phyloP scores from a whole-genome alignment of 352 stramenopile species.

The Globisporangium polare region DNA sequence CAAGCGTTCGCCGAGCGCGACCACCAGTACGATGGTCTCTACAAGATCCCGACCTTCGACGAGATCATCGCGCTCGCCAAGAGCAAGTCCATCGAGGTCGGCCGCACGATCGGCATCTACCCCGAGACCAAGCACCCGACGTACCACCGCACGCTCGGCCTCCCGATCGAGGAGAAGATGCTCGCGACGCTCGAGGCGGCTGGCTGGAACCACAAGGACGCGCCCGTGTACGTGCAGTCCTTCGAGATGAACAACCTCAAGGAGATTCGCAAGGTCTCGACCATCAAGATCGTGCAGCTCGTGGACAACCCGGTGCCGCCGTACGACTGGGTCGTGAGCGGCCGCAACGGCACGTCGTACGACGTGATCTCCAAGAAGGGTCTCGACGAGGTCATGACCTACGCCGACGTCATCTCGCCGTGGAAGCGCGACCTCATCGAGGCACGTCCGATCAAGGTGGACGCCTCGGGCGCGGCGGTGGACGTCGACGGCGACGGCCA shows the following conservation, averaged over 20 bases:
- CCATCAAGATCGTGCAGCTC: constrained; percentile 73
- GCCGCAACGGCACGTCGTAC: constrained; percentile 45
- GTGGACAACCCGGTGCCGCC: constrained; percentile 19
- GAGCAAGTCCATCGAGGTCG: constrained; percentile 51
- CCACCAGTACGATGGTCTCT: constrained; percentile 80
- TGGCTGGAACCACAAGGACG: constrained; percentile 63
- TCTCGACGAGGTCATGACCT: constrained; percentile 61
- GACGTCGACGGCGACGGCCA: constrained; percentile 65
- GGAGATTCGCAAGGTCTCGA: constrained; percentile 56
- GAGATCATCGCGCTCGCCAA: constrained; percentile 85
- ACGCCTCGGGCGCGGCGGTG: constrained; percentile 32
- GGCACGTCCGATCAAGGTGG: constrained; percentile 36
- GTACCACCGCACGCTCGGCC: constrained; percentile 58
- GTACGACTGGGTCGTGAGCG: constrained; percentile 67
- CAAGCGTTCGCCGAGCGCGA: constrained; percentile 78
- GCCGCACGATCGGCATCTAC: constrained; percentile 80
- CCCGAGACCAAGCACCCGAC: constrained; percentile 86
- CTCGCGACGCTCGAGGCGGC: constrained; percentile 61
- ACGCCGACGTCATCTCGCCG: constrained; percentile 66
- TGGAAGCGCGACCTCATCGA: constrained; percentile 84
- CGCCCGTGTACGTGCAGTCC: constrained; percentile 69
- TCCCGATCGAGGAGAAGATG: constrained; percentile 78
- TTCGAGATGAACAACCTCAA: constrained; percentile 76
- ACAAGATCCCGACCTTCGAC: constrained; percentile 85
- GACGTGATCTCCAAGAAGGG: constrained; percentile 51